Percentiles rank a stretch among this genome's conserved stretches.
phyloP scores from a whole-genome alignment of 108 stramenopile genomes.

The Skeletonema menzelii region DNA sequence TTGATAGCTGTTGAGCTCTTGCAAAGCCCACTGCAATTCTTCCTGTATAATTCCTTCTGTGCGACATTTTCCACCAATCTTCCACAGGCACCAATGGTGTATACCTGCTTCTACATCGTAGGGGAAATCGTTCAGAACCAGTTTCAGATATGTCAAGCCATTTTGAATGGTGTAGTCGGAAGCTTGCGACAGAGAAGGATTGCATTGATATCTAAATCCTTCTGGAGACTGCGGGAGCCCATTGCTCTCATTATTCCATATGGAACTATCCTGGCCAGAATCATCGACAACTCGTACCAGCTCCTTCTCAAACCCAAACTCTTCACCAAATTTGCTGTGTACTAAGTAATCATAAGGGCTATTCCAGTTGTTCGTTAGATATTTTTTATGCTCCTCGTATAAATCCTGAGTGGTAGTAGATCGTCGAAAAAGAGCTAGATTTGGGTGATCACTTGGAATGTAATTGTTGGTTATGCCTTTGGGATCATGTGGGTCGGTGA shows the following conservation, averaged over 20 bases:
- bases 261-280: background rate
- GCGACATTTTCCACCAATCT: conserved; percentile 47
- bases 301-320: conserved; percentile 36
- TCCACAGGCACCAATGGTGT: conserved; percentile 82
- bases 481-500: conserved; percentile 7
- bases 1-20: conserved; percentile 12
- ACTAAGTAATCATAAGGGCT: conserved; percentile 45
- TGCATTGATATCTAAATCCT: conserved; percentile 18
- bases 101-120: conserved; percentile 60
- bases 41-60: conserved; percentile 27
- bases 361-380: conserved; percentile 28
- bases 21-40: conserved; percentile 37
- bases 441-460: conserved; percentile 39
- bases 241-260: background rate
- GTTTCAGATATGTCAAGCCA: conserved; percentile 27
- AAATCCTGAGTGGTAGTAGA: conserved; percentile 12
- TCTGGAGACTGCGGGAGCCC: background rate
- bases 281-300: background rate
- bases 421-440: conserved; percentile 30
- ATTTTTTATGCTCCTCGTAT: conserved; percentile 29
- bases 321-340: conserved; percentile 30
- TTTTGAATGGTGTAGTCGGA: conserved; percentile 23
- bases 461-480: conserved; percentile 10
- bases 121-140: conserved; percentile 75
- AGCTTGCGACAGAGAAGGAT: conserved; percentile 32